These are phyloP conservation scores for Aquilaria malaccensis DNA, from an alignment of 345 rosid species.

Conservation along the genomic window DNA sequence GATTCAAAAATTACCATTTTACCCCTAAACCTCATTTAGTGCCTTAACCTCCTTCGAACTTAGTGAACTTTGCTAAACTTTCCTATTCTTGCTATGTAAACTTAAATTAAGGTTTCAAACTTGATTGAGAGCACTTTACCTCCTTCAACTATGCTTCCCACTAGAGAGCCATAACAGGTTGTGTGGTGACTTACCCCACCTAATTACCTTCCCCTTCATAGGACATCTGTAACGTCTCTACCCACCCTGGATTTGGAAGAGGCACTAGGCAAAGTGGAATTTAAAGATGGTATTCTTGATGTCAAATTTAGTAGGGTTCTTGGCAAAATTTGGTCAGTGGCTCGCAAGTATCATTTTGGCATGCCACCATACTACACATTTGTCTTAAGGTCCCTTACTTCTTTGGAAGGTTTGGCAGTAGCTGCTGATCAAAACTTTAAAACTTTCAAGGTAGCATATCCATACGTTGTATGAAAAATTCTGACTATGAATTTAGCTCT, in stretches of 20 bases:
- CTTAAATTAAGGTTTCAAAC: too few species aligned
- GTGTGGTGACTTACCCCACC: too few species aligned
- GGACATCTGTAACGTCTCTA: too few species aligned
- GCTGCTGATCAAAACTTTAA: slow-evolving; percentile 75
- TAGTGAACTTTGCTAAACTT: too few species aligned
- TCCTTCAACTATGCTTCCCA: too few species aligned
- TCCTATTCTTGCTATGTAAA: too few species aligned
- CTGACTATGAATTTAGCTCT: slow-evolving; percentile 72
- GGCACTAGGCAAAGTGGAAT: slow-evolving; percentile 74
- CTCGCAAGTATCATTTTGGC: slow-evolving; percentile 81
- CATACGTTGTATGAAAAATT: slow-evolving; percentile 76
- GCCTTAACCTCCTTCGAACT: too few species aligned
- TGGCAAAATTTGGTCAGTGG: slow-evolving; percentile 75
- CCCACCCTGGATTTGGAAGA: slow-evolving; percentile 57
- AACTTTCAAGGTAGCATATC: slow-evolving; percentile 95
- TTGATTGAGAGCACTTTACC: too few species aligned
- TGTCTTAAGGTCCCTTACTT: slow-evolving; percentile 90
- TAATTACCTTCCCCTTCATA: too few species aligned
- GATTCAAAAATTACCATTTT: too few species aligned
- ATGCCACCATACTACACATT: slow-evolving; percentile 98
- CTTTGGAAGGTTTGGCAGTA: slow-evolving; percentile 91
- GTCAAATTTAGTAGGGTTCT: slow-evolving; percentile 91
- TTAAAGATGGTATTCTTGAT: slow-evolving; percentile 82
- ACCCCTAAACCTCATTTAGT: too few species aligned
- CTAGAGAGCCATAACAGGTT: too few species aligned